Base-by-base conservation (phyloP, 441 rosid species). In the Populus hybrid region DNA sequence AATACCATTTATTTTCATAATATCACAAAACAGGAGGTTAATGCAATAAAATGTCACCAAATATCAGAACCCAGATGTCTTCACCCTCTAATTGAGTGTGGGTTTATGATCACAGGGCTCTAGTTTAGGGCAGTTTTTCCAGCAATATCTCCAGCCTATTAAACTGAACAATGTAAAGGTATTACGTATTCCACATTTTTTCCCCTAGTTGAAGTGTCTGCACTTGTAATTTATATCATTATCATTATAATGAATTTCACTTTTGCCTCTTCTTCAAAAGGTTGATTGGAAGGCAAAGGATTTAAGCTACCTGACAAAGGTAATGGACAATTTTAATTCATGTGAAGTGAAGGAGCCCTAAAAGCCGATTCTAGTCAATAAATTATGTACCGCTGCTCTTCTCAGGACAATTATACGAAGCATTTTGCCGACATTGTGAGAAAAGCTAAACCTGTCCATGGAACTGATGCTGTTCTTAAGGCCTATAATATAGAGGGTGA, bases 91-190 rank as follows among this genome's bases (percentile, higher is more conserved):
- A 69, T 20, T 24, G 34, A 59, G 18, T 36, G 70, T 61, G 20
- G 38, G 54, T 79, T 83, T 74, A 21, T 74, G 74, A 74, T 76
- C 80, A 72, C 89, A 96, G 99, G 99, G 98, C 82, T 94, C 99
- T 79, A 96, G 99, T 83, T 75, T 96, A 88, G 99, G 98, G 74
- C 98, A 91, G 86, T 96, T 94, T 84, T 96, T 87, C 89, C 87
- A 80, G 69, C 90, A 92, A 77, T 96, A 92, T 83, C 97, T 96
- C 69, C 91, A 86, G 78, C 97, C 98, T 68, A 93, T 96, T 72
- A 96, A 92, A 87, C 84, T 96, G 86, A 96, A 96, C 84, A 95
- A 92, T 79, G 88, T 90, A 78, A 86, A 86, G 91, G 99, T 94
- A 82, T 76, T 78, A 8, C 32, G n/a, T 16, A 69, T 40, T 67